A percentile compares a stretch with the other conserved stretches of the same genome.
Conservation (phyloP, 2,329 filamentous ascomycete species). For the Aspergillus puulaauensis region DNA sequence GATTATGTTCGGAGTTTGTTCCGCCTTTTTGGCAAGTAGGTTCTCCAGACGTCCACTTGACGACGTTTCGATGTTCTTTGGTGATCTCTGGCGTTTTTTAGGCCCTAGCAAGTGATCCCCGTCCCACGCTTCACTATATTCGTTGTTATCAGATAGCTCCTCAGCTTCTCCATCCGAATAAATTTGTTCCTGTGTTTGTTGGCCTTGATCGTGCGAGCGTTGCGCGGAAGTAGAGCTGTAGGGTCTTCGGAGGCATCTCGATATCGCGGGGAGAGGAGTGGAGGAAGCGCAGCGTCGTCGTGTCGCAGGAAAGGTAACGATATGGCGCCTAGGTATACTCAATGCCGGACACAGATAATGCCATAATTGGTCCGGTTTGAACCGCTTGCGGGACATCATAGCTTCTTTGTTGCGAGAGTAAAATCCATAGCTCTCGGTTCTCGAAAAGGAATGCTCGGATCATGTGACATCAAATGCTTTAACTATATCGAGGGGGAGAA, state of each 20-base stretch:
- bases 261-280: conserved; percentile 3
- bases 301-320: conserved; percentile 13
- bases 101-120: background rate
- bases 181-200: background rate
- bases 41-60: conserved; percentile 28
- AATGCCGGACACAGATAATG: conserved; percentile 43
- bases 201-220: background rate
- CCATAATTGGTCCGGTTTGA: conserved; percentile 42
- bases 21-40: conserved; percentile 18
- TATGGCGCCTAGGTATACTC: conserved; percentile 18
- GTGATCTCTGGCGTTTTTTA: conserved; percentile 6
- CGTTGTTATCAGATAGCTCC: background rate
- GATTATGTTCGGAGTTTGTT: conserved; percentile 23
- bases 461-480: conserved; percentile 17
- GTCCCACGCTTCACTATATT: background rate
- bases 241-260: conserved; percentile 19
- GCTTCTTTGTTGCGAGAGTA: conserved; percentile 10
- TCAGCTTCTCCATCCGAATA: background rate
- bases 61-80: conserved; percentile 16
- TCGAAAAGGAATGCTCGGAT: background rate
- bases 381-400: conserved; percentile 34
- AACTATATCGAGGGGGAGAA: background rate
- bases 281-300: conserved; percentile 6
- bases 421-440: background rate
- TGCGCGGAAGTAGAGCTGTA: conserved; percentile 16